These are phyloP conservation scores for Coemansia sp. DNA, from an alignment of 192 early-diverging fungal species.

Conservation along the genomic window DNA sequence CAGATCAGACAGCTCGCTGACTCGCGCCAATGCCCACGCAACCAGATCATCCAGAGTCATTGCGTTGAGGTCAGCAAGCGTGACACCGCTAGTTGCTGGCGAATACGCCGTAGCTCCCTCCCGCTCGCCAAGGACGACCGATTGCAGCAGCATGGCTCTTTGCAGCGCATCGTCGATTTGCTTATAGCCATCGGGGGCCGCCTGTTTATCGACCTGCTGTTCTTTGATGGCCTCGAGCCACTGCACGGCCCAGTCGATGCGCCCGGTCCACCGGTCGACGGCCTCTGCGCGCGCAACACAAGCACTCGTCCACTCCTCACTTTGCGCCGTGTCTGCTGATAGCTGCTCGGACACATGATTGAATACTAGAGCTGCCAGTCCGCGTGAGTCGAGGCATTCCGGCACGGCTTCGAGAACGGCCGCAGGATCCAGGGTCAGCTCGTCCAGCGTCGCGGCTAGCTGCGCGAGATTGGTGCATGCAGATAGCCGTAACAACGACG, in stretches of 20 bases:
- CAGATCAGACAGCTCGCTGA: not conserved
- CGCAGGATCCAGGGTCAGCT: not conserved
- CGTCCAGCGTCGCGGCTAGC: conserved; percentile 4
- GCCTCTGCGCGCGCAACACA: conserved; percentile 24
- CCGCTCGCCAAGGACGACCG: not conserved
- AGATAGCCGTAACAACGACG: conserved; percentile 13
- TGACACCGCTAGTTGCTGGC: not conserved
- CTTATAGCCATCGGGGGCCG: not conserved
- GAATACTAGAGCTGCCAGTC: conserved; percentile 14
- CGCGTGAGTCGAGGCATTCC: conserved; percentile 19
- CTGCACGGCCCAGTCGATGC: conserved; percentile 22
- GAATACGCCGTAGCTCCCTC: not conserved
- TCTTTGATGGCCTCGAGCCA: conserved; percentile 23
- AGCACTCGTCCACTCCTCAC: not conserved
- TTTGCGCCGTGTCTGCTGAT: not conserved
- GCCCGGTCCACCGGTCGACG: conserved; percentile 34
- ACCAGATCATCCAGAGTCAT: conserved; percentile 10
- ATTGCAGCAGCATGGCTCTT: not conserved
- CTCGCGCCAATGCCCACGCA: conserved; percentile 8
- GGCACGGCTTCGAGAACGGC: conserved; percentile 25
- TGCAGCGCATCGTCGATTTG: not conserved
- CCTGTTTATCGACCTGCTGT: not conserved
- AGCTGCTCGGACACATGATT: not conserved
- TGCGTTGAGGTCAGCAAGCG: conserved; percentile 11
- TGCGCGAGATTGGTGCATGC: conserved; percentile 4